phyloP scores from a whole-genome alignment of 2,329 filamentous ascomycete species.

The Cadophora gregata region DNA sequence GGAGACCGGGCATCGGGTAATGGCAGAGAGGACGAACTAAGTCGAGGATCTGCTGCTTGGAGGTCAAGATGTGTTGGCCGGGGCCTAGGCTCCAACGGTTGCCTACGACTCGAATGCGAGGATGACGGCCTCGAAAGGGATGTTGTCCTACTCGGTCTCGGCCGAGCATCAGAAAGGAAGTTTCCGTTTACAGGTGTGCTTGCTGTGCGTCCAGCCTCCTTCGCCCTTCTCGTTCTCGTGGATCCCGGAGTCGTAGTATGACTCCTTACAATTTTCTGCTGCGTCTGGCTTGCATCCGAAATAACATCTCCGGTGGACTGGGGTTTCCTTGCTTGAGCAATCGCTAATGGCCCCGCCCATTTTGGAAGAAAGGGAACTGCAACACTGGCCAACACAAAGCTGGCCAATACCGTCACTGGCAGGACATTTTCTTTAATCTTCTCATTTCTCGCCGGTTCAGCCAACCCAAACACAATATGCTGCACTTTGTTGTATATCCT shows the following conservation, averaged over 20 bases:
- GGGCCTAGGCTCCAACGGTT: slow-evolving; percentile 35
- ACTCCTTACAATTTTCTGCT: slow-evolving; percentile 67
- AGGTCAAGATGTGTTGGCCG: slow-evolving; percentile 42
- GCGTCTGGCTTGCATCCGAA: slow-evolving; percentile 58
- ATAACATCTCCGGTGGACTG: slow-evolving; percentile 66
- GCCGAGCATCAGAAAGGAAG: slow-evolving; percentile 33
- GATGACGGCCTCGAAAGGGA: slow-evolving; percentile 38
- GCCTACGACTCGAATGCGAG: slow-evolving; percentile 34
- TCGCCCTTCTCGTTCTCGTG: slow-evolving; percentile 50
- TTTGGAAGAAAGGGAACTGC: slow-evolving; percentile 77
- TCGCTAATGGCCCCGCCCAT: slow-evolving; percentile 80
- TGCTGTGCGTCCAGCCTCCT: slow-evolving; percentile 49
- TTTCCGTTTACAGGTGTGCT: slow-evolving; percentile 45
- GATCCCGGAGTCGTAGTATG: slow-evolving; percentile 68
- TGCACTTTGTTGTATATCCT: slow-evolving; percentile 89
- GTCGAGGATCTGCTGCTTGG: slow-evolving; percentile 58
- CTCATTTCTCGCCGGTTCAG: slow-evolving; percentile 71
- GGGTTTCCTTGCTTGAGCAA: slow-evolving; percentile 81
- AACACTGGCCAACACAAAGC: slow-evolving; percentile 78
- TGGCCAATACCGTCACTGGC: slow-evolving; percentile 80
- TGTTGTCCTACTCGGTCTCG: slow-evolving; percentile 15
- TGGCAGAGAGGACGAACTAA: slow-evolving; percentile 72
- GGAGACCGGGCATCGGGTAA: slow-evolving; percentile 66
- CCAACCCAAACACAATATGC: slow-evolving; percentile 81
- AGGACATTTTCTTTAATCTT: slow-evolving; percentile 83